These are phyloP conservation scores for Loxodes magnus DNA, from an alignment of 73 alveolate genomes.

Conservation along the genomic window DNA sequence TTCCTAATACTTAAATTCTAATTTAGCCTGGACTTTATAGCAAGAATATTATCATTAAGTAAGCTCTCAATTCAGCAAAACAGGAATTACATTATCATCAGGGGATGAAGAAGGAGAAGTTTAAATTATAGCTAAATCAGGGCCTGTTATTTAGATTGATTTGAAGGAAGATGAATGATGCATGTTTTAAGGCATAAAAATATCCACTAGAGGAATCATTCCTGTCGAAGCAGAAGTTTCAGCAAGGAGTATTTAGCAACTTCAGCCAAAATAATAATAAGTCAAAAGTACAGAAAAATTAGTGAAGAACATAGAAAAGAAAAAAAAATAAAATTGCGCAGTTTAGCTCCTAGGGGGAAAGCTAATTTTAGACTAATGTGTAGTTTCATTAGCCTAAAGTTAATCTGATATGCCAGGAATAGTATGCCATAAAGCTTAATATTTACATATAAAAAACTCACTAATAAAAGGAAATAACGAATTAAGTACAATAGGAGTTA, in stretches of 20 bases:
- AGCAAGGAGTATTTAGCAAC: neutral
- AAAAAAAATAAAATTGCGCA: constrained; percentile 1
- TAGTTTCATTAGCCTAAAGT: neutral
- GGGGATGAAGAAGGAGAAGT: constrained; percentile 1
- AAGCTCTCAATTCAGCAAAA: neutral
- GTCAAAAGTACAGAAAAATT: constrained; percentile 1
- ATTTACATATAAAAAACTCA: constrained; percentile 2
- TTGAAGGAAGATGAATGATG: constrained; percentile 8
- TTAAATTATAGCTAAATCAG: neutral
- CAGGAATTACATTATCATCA: constrained; percentile 3
- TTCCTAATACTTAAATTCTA: neutral
- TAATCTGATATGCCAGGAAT: constrained; percentile 7
- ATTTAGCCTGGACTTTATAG: constrained; percentile 13
- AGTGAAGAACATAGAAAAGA: neutral
- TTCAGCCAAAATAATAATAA: neutral
- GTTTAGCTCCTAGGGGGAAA: constrained; percentile 6
- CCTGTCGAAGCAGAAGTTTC: neutral
- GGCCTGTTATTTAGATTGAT: neutral
- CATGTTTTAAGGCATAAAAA: constrained; percentile 5
- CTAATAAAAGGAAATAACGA: constrained; percentile 6
- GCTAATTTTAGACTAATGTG: neutral
- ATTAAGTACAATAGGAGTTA: constrained; percentile 10
- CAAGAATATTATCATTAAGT: neutral
- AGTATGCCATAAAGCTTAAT: neutral
- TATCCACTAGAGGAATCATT: neutral